Percentiles rank a stretch among this genome's conserved stretches.
phyloP scores from a whole-genome alignment of 495 filamentous ascomycete species.

The Penicillium silybi region DNA sequence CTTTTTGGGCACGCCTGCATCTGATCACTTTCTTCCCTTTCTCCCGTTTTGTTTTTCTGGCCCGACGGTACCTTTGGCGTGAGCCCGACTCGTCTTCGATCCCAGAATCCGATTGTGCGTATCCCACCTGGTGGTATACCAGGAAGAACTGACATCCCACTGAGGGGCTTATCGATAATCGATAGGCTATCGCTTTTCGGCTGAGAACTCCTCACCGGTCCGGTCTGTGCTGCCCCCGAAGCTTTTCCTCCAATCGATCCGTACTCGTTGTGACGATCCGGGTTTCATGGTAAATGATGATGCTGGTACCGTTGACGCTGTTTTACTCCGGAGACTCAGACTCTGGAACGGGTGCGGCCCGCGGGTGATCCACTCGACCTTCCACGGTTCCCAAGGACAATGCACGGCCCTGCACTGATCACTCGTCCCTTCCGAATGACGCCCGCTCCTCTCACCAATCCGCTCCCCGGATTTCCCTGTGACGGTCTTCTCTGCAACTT shows the following conservation, averaged over 20 bases:
- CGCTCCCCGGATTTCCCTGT: background rate
- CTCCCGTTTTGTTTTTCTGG: slow-evolving; percentile 9
- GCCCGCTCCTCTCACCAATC: slow-evolving; percentile 5
- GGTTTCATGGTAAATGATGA: background rate
- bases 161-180: slow-evolving; percentile 20
- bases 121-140: background rate
- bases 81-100: background rate
- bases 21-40: slow-evolving; percentile 1
- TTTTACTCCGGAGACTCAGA: background rate
- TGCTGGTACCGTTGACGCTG: background rate
- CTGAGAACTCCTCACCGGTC: slow-evolving; percentile 6
- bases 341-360: slow-evolving; percentile 25
- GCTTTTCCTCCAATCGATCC: slow-evolving; percentile 18
- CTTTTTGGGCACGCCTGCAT: slow-evolving; percentile 49
- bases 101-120: too few relatives aligned
- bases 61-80: background rate
- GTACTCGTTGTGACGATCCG: slow-evolving; percentile 15
- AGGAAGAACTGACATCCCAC: background rate
- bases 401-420: slow-evolving; percentile 25
- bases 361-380: slow-evolving; percentile 19
- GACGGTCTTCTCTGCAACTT: background rate
- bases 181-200: slow-evolving; percentile 26
- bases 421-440: slow-evolving; percentile 23
- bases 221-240: slow-evolving; percentile 13
- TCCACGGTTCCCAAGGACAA: slow-evolving; percentile 11